phyloP scores from a whole-genome alignment of 768 basidiomycete genomes.

The Boletus reticulatus region DNA sequence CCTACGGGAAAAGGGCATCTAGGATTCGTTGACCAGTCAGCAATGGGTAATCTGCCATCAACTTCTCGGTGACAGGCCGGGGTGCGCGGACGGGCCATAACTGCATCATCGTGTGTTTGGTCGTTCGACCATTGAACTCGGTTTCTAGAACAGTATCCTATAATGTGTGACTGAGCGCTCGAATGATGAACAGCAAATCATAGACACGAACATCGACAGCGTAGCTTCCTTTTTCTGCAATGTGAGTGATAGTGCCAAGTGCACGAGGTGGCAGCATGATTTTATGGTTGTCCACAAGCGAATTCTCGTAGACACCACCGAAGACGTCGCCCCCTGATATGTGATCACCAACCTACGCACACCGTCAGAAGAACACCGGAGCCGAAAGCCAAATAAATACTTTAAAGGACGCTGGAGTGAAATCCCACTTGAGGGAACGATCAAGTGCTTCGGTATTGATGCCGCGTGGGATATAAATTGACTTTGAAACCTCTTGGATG shows the following conservation, averaged over 20 bases:
- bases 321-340: constrained; percentile 97
- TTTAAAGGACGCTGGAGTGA: constrained; percentile 79
- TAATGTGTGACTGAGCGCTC: neutral
- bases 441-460: constrained; percentile 97
- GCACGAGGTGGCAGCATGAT: constrained; percentile 94
- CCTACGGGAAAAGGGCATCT: constrained; percentile 94
- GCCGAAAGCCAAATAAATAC: constrained; percentile 34
- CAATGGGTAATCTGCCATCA: constrained; percentile 88
- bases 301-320: constrained; percentile 95
- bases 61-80: constrained; percentile 92
- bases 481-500: constrained; percentile 95
- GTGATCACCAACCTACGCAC: constrained; percentile 84
- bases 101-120: constrained; percentile 96
- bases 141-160: constrained; percentile 96
- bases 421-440: constrained; percentile 90
- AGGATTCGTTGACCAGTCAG: constrained; percentile 96
- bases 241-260: constrained; percentile 89
- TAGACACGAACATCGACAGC: constrained; percentile 68
- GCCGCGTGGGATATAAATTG: constrained; percentile 99
- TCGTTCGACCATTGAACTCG: constrained; percentile 93
- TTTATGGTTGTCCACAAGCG: constrained; percentile 94
- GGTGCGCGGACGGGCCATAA: constrained; percentile 99
- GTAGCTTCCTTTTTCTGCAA: constrained; percentile 94
- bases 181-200: neutral
- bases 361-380: constrained; percentile 7